phyloP scores from a whole-genome alignment of 352 stramenopile species.

The Globisporangium middletonii region DNA sequence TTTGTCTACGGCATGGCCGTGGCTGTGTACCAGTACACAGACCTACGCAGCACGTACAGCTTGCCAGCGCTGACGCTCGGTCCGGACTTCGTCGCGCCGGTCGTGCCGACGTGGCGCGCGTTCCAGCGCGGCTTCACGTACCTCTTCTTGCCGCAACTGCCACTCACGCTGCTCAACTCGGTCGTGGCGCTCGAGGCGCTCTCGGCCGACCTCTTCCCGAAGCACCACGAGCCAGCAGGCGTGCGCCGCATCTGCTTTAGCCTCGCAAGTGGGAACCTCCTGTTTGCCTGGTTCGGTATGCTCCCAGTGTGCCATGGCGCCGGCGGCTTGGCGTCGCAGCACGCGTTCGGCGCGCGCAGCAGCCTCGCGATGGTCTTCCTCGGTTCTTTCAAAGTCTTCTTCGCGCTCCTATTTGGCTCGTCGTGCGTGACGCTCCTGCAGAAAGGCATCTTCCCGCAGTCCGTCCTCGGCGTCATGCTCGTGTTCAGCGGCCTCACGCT shows the following conservation, averaged over 20 bases:
- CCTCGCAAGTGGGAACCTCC: constrained; percentile 71
- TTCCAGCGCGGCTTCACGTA: constrained; percentile 79
- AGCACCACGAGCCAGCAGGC: constrained; percentile 47
- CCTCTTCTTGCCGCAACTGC: constrained; percentile 87
- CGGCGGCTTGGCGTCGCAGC: constrained; percentile 89
- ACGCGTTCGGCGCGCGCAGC: constrained; percentile 88
- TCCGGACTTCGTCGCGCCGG: constrained; percentile 49
- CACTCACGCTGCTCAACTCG: constrained; percentile 90
- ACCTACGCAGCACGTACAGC: constrained; percentile 39
- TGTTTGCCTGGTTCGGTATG: constrained; percentile 86
- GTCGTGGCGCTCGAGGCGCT: constrained; percentile 91
- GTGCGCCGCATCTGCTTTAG: constrained; percentile 68
- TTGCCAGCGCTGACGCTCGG: constrained; percentile 44
- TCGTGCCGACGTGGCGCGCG: constrained; percentile 46
- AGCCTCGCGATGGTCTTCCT: constrained; percentile 89
- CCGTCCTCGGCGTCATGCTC: constrained; percentile 51
- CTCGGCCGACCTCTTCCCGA: constrained; percentile 84
- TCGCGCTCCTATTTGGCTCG: constrained; percentile 86
- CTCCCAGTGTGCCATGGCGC: constrained; percentile 93
- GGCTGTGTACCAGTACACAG: constrained; percentile 52
- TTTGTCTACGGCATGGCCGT: constrained; percentile 71
- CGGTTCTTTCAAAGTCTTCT: constrained; percentile 82
- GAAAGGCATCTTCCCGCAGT: constrained; percentile 49
- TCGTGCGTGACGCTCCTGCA: constrained; percentile 54
- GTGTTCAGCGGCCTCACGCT: constrained; percentile 53